Evolutionary conservation across 1,284 basidiomycete species (phyloP), one percentile per base, ranked within the genome.

Genomic region (Serendipita sp.): DNA sequence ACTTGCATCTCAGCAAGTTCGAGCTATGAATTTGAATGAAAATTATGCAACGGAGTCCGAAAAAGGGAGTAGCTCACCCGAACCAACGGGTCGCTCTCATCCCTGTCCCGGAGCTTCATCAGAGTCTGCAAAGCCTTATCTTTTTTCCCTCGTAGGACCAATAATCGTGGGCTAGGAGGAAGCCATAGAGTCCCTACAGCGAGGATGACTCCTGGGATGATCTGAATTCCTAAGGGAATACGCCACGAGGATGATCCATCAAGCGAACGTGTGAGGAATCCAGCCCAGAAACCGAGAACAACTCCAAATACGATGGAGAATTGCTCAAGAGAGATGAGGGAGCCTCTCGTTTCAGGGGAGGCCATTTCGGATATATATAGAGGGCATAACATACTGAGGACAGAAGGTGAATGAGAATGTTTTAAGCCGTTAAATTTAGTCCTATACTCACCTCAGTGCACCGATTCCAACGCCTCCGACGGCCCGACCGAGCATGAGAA

Each of bases 291-390:
- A 1, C 88, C 87, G 10, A 88, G 72, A 0, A 89, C 85, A 8
- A 88, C 86, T 1, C 88, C 87, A 0, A 86, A 72, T 12, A 89
- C 87, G 63, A 91, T 90, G 26, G 85, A 81, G 58, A 89, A 77
- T 66, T 91, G 88, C 70, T 91, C 88, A 1, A 91, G 76, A 0
- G 87, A 83, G 71, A 91, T 79, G 41, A 91, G 78, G 0, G 88
- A 87, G 3, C 88, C 88, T n/a, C 89, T 79, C 0, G 87, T 78
- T 72, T 91, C 88, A 0, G 88, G 87, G 13, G 88, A 81, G 65
- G 83, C 84, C 50, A 91, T 88, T 72, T 91, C 88, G 0, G 87
- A 84, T 77, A 91, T 89, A 72, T 91, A 91, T 3, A 91, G 73
- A 0, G 87, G 87, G 0, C 83, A 82, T 13, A 90, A 76, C 82